phyloP scores from a whole-genome alignment of 2,329 filamentous ascomycete species.

The Sporothrix schenckii region DNA sequence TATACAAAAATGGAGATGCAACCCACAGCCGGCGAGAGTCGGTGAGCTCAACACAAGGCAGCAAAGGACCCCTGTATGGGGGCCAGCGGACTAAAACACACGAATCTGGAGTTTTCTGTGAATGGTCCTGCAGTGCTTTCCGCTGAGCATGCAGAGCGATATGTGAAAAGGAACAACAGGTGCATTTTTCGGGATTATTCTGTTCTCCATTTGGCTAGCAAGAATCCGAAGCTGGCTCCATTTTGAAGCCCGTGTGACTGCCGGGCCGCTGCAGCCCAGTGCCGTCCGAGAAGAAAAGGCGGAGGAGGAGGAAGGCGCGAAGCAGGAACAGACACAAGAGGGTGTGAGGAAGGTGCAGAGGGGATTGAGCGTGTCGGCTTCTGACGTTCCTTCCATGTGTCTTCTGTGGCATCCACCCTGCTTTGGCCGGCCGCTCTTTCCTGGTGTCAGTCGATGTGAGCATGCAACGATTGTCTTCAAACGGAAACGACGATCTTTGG shows the following conservation, averaged over 20 bases:
- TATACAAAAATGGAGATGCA: conserved; percentile 34
- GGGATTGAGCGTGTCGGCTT: background rate
- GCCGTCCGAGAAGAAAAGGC: background rate
- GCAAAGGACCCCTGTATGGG: conserved; percentile 22
- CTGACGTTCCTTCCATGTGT: conserved; percentile 21
- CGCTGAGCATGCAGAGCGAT: conserved; percentile 1
- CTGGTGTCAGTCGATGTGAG: background rate
- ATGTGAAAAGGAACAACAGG: background rate
- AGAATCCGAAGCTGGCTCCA: conserved; percentile 10
- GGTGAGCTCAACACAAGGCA: conserved; percentile 41
- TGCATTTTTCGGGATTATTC: background rate
- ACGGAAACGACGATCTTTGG: conserved; percentile 9
- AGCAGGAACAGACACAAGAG: background rate
- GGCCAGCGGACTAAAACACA: background rate
- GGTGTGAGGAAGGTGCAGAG: background rate
- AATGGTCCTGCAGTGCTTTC: background rate
- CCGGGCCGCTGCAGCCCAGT: conserved; percentile 25
- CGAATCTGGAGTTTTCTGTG: background rate
- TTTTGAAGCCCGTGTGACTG: conserved; percentile 21
- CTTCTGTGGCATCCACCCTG: conserved; percentile 5
- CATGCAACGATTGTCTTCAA: background rate
- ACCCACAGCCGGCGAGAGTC: conserved; percentile 37
- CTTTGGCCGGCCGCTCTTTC: conserved; percentile 21
- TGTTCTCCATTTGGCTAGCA: conserved; percentile 14
- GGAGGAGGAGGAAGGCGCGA: background rate